Percentiles rank a stretch among this genome's conserved stretches.
Conservation (phyloP, 2,329 filamentous ascomycete species). For the Trichophaea hybrida region DNA sequence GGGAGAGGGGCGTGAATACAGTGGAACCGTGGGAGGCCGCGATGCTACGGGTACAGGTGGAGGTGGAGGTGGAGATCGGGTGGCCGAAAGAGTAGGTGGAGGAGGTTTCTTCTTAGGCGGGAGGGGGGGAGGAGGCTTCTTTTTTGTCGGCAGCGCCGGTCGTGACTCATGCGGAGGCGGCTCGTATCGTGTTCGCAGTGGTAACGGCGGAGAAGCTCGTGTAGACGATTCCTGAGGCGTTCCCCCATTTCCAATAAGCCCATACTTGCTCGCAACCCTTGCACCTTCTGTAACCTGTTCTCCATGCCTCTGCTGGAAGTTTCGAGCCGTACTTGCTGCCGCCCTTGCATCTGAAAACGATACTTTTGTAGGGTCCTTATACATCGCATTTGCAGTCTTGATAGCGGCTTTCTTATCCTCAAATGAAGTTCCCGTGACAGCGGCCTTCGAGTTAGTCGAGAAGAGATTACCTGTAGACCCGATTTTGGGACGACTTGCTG, state of each 20-base stretch:
- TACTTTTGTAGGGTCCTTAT: slow-evolving; percentile 47
- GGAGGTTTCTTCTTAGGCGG: slow-evolving; percentile 20
- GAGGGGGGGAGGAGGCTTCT: slow-evolving; percentile 23
- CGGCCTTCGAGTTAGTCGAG: slow-evolving; percentile 16
- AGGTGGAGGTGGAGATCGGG: slow-evolving; percentile 9
- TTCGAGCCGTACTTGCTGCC: slow-evolving; percentile 48
- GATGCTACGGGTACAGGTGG: slow-evolving; percentile 16
- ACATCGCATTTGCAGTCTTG: slow-evolving; percentile 45
- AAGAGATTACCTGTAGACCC: slow-evolving; percentile 23
- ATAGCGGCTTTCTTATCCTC: slow-evolving; percentile 48
- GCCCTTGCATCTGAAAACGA: slow-evolving; percentile 44
- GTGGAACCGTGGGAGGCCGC: slow-evolving; percentile 1
- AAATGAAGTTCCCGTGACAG: slow-evolving; percentile 43
- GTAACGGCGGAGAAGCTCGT: neutral
- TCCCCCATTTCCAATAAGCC: neutral
- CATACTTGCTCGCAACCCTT: neutral
- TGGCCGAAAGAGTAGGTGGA: slow-evolving; percentile 16
- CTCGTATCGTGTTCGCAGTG: neutral
- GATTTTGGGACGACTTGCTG: neutral
- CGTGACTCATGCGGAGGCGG: neutral
- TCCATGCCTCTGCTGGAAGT: slow-evolving; percentile 56
- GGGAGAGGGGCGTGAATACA: neutral
- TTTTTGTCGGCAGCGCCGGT: slow-evolving; percentile 1
- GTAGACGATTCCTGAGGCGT: neutral
- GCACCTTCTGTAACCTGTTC: slow-evolving; percentile 48